A percentile compares a stretch with the other conserved stretches of the same genome.
Conservation (phyloP, 306 rosid species). For the Pyrus betulifolia region DNA sequence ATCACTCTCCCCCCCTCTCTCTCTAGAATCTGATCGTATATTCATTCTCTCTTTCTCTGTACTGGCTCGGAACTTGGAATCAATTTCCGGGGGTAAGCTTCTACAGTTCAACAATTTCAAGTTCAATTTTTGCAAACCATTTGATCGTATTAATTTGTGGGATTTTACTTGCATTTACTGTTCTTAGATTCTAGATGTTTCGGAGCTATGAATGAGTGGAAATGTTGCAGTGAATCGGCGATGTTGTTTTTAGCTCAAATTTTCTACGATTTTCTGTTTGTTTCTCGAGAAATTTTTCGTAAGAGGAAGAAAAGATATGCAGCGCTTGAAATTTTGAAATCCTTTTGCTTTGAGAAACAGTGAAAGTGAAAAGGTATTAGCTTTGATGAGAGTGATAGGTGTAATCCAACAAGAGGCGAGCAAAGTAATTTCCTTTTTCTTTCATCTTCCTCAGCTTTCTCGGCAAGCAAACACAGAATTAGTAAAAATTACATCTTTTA, state of each 20-base stretch:
- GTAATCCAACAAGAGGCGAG: neutral
- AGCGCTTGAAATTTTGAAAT: neutral
- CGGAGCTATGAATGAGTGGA: neutral
- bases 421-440: neutral
- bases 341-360: neutral
- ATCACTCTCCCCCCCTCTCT: neutral
- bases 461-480: neutral
- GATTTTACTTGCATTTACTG: neutral
- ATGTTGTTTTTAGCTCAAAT: neutral
- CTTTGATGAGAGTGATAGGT: neutral
- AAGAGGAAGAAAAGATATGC: neutral
- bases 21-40: slow-evolving; percentile 21
- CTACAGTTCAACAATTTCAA: neutral
- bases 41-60: neutral
- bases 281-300: neutral
- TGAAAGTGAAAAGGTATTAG: neutral
- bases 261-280: neutral
- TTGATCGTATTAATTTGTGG: neutral
- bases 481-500: neutral
- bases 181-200: neutral
- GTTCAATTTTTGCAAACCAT: neutral
- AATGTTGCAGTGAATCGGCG: neutral
- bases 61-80: neutral
- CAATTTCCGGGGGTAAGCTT: slow-evolving; percentile 3
- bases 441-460: slow-evolving; percentile 2